Evolutionary conservation across 306 rosid genomes (phyloP).

Genomic region (Echinosophora koreensis): DNA sequence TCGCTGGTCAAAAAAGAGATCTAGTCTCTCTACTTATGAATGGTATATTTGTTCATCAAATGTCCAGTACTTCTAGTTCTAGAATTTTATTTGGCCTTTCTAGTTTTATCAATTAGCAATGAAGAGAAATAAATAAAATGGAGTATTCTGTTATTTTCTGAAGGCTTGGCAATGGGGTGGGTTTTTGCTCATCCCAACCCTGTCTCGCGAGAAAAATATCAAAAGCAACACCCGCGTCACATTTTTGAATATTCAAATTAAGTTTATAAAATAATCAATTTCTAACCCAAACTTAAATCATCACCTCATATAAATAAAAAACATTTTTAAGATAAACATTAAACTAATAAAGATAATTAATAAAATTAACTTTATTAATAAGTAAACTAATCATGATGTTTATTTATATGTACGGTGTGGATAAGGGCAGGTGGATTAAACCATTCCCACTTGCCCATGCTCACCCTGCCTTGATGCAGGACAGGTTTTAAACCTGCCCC

Average conservation of each 20-base stretch:
- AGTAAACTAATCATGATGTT: neutral
- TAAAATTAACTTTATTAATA: no score
- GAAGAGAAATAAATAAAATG: conserved; percentile 27
- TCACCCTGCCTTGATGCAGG: neutral
- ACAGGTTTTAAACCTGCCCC: neutral
- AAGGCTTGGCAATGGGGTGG: neutral
- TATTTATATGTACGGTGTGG: neutral
- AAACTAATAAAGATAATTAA: neutral
- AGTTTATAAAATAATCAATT: no score
- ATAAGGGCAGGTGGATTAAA: neutral
- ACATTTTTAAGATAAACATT: no score
- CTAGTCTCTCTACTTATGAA: conserved; percentile 78
- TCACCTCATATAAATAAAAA: no score
- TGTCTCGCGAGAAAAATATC: no score
- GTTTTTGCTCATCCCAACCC: no score
- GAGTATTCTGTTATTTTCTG: conserved; percentile 32
- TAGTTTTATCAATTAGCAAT: conserved; percentile 34
- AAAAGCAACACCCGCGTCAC: neutral
- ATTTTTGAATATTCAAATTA: neutral
- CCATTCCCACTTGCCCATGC: no score
- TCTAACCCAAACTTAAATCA: neutral
- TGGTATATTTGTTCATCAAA: conserved; percentile 62
- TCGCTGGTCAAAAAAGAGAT: conserved; percentile 72
- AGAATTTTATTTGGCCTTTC: conserved; percentile 22
- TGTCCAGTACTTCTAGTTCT: conserved; percentile 16